Conservation (phyloP, 179 eudicot genomes). For the Silene noctiflora region DNA sequence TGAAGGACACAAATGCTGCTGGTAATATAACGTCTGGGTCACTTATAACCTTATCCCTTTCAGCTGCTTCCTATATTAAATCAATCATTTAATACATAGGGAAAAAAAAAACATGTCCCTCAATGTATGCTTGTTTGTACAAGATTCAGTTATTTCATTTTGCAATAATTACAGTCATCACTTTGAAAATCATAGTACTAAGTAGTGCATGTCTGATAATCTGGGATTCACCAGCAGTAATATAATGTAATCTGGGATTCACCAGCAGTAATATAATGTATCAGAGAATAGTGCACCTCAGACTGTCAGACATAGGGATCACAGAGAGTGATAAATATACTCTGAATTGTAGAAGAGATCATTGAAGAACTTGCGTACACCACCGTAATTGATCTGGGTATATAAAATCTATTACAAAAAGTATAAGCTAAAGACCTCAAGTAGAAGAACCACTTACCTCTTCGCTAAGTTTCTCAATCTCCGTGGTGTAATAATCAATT, state of each 20-base stretch:
- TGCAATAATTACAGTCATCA: background rate
- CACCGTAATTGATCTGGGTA: background rate
- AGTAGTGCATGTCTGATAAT: background rate
- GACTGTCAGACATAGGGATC: background rate
- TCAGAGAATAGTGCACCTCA: background rate
- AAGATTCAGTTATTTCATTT: background rate
- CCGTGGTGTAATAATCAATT: constrained; percentile 63
- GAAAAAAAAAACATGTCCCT: background rate
- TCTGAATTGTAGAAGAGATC: too few relatives aligned
- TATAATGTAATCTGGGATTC: background rate
- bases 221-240: too few relatives aligned
- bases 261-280: background rate
- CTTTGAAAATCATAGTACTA: background rate
- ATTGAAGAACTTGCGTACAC: background rate
- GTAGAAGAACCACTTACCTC: constrained; percentile 43
- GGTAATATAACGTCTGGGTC: constrained; percentile 75
- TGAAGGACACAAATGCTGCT: constrained; percentile 93
- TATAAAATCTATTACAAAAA: background rate
- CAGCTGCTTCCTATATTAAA: constrained; percentile 58
- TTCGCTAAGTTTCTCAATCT: constrained; percentile 57
- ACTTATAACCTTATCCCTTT: constrained; percentile 57
- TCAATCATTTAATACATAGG: background rate
- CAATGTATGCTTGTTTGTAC: background rate
- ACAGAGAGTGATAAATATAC: background rate
- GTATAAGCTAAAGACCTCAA: background rate